Conservation (phyloP, 768 basidiomycete genomes). For the Hemileccinum impolitum region DNA sequence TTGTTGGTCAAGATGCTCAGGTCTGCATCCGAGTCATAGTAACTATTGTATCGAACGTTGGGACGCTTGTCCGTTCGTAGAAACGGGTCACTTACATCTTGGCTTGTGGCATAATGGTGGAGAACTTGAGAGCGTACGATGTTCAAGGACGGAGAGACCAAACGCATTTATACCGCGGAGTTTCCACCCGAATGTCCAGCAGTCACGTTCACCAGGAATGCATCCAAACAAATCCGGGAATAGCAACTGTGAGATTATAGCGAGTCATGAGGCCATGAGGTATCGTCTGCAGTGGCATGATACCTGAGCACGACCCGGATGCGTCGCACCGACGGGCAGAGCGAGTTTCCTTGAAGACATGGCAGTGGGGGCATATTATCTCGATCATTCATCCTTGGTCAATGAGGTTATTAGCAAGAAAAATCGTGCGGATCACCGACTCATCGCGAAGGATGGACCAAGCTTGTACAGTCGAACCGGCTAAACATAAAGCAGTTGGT, state of each 20-base stretch:
- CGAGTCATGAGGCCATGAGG: constrained; percentile 23
- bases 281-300: constrained; percentile 3
- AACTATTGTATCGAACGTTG: constrained; percentile 25
- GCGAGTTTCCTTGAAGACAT: too few relatives aligned
- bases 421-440: too few relatives aligned
- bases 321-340: not conserved
- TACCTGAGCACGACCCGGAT: constrained; percentile 7
- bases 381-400: too few relatives aligned
- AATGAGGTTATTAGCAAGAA: too few relatives aligned
- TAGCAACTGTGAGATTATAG: constrained; percentile 9
- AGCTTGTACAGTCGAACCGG: too few relatives aligned
- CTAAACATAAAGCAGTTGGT: too few relatives aligned
- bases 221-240: constrained; percentile 6
- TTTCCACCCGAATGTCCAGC: constrained; percentile 1
- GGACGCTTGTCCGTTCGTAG: too few relatives aligned
- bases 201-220: constrained; percentile 1
- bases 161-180: constrained; percentile 7
- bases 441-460: too few relatives aligned
- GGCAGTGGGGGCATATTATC: too few relatives aligned
- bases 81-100: constrained; percentile 46
- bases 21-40: constrained; percentile 63
- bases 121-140: constrained; percentile 33
- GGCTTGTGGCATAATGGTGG: too few relatives aligned
- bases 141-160: not conserved
- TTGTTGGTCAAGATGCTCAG: constrained; percentile 43